Evolutionary conservation across 106 monocot genomes (phyloP).

Genomic region (Allium fistulosum): DNA sequence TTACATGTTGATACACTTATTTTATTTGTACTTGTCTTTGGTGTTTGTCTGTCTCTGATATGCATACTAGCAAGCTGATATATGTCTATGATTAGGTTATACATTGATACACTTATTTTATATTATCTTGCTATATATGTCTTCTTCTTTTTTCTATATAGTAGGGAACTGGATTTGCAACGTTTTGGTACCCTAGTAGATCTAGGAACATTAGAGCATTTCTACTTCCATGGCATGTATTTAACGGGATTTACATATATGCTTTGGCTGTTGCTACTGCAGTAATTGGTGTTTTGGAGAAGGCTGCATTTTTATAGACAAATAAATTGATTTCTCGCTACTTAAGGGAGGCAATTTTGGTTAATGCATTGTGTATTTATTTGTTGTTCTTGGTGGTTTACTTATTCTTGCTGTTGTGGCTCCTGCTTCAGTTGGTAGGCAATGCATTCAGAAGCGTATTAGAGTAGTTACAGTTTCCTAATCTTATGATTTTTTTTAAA

Average conservation of each 20-base stretch:
- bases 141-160: conserved; percentile 10
- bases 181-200: conserved; percentile 96
- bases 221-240: conserved; percentile 91
- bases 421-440: conserved; percentile 27
- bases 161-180: conserved; percentile 83
- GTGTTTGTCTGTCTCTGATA: too few species aligned
- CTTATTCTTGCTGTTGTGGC: conserved; percentile 71
- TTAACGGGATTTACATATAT: conserved; percentile 80
- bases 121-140: too few species aligned
- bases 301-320: conserved; percentile 86
- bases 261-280: conserved; percentile 69
- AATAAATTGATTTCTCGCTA: conserved; percentile 59
- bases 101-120: too few species aligned
- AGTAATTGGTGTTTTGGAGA: conserved; percentile 76
- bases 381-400: conserved; percentile 60
- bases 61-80: too few species aligned
- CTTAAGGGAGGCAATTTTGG: conserved; percentile 65
- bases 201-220: conserved; percentile 57
- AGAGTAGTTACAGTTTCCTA: conserved; percentile 23
- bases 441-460: conserved; percentile 41
- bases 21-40: too few species aligned
- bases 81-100: too few species aligned
- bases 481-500: too few species aligned
- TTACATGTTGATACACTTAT: too few species aligned
- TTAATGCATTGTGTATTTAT: conserved; percentile 55